Evolutionary conservation across 768 basidiomycete genomes (phyloP), one percentile per base, ranked within the genome.

Genomic region (Suillus discolor): DNA sequence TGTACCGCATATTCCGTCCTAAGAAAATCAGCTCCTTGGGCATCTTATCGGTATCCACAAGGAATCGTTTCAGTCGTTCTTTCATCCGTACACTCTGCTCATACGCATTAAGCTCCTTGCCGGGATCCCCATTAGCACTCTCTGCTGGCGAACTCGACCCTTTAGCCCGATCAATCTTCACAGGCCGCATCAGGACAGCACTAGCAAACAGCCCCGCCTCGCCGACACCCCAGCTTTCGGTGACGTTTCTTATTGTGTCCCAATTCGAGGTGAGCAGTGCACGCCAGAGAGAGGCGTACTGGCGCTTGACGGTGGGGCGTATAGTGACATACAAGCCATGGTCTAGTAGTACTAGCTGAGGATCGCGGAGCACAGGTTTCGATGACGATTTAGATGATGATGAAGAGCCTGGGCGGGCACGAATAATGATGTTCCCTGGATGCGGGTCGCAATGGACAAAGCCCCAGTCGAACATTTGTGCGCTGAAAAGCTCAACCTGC

Each of bases 391-490:
- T 25, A 4, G 25, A 59, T 39, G 57, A 41, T 51, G 39, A 62
- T 4, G 67, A 60, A 23, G 70, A 62, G 28, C 59, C 67, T 38
- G 75, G 75, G 47, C 74, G 67, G 1, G 85, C 86, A 9, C 84
- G 92, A 70, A 90, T 86, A 76, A 87, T 86, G 66, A 96, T 84
- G 76, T 97, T 94, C 12, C 92, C 91, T 3, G 89, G 89, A 68
- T 92, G 87, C 0, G 87, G 87, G 64, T 89, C 87, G 72, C 94
- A 94, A 75, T 93, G 89, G 4, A 95, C 90, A 84, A 89, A 95
- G 13, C 95, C 94, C 92, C 92, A 97, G 65, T 85, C 85, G 75
- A 97, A 98, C 77, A 96, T 96, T 81, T 88, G 94, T 3, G 91
- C 93, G 38, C 90, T 90, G 80, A 96, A 96, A 2, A 94, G 81